Base-by-base conservation (phyloP, 768 basidiomycete genomes). In the Pleurotus tuoliensis region DNA sequence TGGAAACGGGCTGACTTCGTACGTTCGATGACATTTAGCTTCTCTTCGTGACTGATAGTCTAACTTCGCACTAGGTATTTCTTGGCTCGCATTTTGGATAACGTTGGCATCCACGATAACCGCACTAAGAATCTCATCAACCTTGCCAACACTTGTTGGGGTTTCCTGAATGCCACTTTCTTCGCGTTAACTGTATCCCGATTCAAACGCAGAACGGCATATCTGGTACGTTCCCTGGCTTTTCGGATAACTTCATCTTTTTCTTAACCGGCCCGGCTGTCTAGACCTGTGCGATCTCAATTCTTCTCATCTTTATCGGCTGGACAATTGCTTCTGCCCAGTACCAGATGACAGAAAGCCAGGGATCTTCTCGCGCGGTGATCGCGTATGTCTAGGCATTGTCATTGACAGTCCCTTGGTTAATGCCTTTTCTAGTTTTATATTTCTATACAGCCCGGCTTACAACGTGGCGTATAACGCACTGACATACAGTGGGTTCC, bases 381-480 rank as follows among this genome's bases (percentile, higher is more conserved):
- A 75, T 82, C 58, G 81, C 73, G 78, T 81, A 63, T 25, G 73
- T 62, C 13, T 8, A 22, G 52, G 18, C 44, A 46, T 18, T 48
- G 15, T 41, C 4, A 7, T 47, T 37, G 1, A 41, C n/a, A 20
- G 2, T 38, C 20, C 12, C 25, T 48, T 40, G 30, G 27, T 30
- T 22, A 54, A 30, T n/a, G 30, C 25, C 43, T 47, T 52, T 15
- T 18, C 11, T 51, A 80, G 81, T 0, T 79, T 84, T 63, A 82
- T 84, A 60, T 81, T 82, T 69, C 61, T 82, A 37, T 83, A 82
- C 69, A 77, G 75, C 59, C 81, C 81, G 1, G 74, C 73, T 5
- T 84, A 83, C 63, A 82, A 83, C 62, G 65, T 83, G 46, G 80
- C 73, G 6, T 82, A 73, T 61, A 84, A 84, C 61, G 82, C 82